Percentiles rank a stretch among this genome's conserved stretches.
phyloP scores from a whole-genome alignment of 495 filamentous ascomycete species.

The Endocarpon pusillum region DNA sequence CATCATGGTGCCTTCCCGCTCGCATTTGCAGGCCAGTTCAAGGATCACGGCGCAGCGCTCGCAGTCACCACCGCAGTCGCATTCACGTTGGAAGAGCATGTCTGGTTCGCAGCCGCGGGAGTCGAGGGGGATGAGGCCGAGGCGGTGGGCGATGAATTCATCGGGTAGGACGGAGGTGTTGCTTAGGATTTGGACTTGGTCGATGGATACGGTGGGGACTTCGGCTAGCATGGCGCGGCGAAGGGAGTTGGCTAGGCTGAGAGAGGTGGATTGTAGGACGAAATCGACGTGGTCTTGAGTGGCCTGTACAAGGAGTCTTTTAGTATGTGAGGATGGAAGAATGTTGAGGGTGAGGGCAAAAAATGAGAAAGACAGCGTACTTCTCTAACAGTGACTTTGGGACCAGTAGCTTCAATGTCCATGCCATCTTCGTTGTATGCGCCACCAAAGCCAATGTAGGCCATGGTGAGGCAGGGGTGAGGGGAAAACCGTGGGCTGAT shows the following conservation, averaged over 20 bases:
- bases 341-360: neutral
- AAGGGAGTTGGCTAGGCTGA: conserved; percentile 85
- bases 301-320: conserved; percentile 28
- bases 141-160: conserved; percentile 85
- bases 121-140: conserved; percentile 80
- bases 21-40: conserved; percentile 67
- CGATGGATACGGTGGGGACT: conserved; percentile 87
- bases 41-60: conserved; percentile 75
- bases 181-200: conserved; percentile 77
- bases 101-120: conserved; percentile 66
- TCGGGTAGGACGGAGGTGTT: conserved; percentile 93
- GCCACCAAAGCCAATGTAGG: no score
- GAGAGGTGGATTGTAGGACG: conserved; percentile 58
- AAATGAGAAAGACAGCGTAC: conserved; percentile 18
- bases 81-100: conserved; percentile 81
- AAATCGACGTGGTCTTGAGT: conserved; percentile 61
- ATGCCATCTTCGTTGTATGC: no score
- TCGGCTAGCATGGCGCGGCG: conserved; percentile 87
- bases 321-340: conserved; percentile 4
- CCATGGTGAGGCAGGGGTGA: no score
- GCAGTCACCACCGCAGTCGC: conserved; percentile 88
- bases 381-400: conserved; percentile 54
- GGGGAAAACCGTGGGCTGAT: no score
- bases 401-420: conserved; percentile 46
- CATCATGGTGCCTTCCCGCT: conserved; percentile 62